Evolutionary conservation across 257 asterid genomes (phyloP), one percentile per base, ranked within the genome.

Genomic region (Solanum microdontum): DNA sequence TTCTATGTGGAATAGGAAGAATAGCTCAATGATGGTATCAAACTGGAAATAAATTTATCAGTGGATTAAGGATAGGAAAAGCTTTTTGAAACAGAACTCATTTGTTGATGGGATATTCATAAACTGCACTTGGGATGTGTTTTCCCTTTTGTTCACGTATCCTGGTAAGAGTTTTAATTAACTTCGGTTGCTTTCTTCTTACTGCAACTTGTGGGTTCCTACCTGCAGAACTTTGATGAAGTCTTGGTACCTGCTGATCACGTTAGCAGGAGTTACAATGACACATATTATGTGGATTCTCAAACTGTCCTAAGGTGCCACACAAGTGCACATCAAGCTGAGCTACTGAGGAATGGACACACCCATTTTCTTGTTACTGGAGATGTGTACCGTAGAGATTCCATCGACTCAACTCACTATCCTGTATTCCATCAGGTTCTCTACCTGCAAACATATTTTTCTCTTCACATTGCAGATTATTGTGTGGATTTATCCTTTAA

Each of bases 281-380:
- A 97, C 90, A 97, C 98, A 39, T 95, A 97, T 91, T 95, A 97
- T 77, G 95, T 97, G 58, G 97, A 97, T 90, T 92, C 98, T 87
- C 94, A 95, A 92, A 97, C 98, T 62, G 98, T 97, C 74, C 87
- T 95, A 89, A 94, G 99, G 92, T 97, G 99, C 90, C 99, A 95
- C 91, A 94, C 99, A 17, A 97, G 99, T 91, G 98, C 99, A 21
- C 98, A 97, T 92, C 99, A 97, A 91, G 98, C 98, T 70, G 98
- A 97, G 91, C 88, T 95, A 74, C 93, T 95, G 77, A 90, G 94
- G 43, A 89, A 86, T 89, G 98, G 98, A 37, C 91, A 93, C 88
- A 93, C 94, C 39, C 93, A 92, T 91, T 96, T 96, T 88, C 97
- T 96, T 88, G 98, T 95, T 36, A 92, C 97, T 14, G 99, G 99